A percentile compares a stretch with the other conserved stretches of the same genome.
These are phyloP conservation scores for Euphorbia schlechtendalii DNA, from an alignment of 441 rosid genomes.

Conservation along the genomic window DNA sequence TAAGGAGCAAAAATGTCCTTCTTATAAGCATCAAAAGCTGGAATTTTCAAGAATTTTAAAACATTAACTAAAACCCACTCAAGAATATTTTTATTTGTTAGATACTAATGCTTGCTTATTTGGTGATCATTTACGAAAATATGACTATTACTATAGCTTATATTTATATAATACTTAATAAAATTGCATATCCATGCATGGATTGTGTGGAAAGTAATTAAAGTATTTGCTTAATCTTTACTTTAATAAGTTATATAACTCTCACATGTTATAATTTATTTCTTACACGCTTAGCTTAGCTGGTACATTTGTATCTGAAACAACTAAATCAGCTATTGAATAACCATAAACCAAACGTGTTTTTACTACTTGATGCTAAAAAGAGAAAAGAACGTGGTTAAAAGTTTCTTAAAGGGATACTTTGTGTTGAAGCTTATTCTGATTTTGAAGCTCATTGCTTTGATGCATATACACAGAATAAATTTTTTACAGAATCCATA, in stretches of 20 bases:
- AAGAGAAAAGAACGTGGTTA: no score
- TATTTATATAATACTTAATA: no score
- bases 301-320: no score
- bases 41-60: not conserved
- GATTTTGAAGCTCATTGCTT: not conserved
- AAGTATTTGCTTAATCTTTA: not conserved
- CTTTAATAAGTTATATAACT: not conserved
- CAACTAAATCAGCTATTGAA: no score
- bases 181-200: slow-evolving; percentile 5
- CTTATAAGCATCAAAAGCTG: slow-evolving; percentile 10
- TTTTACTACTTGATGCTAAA: no score
- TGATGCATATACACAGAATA: not conserved
- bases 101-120: slow-evolving; percentile 10
- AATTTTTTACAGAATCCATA: not conserved
- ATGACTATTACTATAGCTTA: not conserved
- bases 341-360: no score
- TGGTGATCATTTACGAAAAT: slow-evolving; percentile 1
- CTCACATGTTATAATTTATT: not conserved
- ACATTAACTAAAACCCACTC: not conserved
- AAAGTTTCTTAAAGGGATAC: no score
- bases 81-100: slow-evolving; percentile 6
- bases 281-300: no score
- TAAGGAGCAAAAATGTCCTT: not conserved
- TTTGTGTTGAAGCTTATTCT: not conserved
- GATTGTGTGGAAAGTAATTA: not conserved